Base-by-base conservation (phyloP, 352 stramenopile genomes). In the Phytophthora crassamura region DNA sequence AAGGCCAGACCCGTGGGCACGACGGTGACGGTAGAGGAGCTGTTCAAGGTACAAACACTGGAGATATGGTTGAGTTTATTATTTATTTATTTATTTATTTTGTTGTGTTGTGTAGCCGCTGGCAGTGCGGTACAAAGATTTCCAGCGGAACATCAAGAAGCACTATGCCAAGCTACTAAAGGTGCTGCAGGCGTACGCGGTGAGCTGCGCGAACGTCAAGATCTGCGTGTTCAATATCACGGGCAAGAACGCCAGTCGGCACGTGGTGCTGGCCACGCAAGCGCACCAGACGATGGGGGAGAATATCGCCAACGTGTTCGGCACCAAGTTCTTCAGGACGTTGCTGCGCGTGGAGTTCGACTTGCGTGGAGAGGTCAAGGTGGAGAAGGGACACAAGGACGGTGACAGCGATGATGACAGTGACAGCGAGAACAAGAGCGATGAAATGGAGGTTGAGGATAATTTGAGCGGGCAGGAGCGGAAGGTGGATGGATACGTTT, bases 141-240 rank as follows among this genome's bases (percentile, higher is more conserved):
- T 99, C 58, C 72, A 89, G 15, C 86, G 89, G n/a, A 91, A 96
- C 68, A 95, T 97, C 35, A 98, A 98, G 71, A 89, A 83, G 30
- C 95, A 99, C 61, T 98, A 97, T 56, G 74, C 80, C 16, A 98
- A 96, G 53, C 68, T 98, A 53, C 80, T 99, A 8, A 89, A 88
- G 28, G 69, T 98, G 16, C 77, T 99, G 60, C 95, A 99, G 39
- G 77, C 74, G 2, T 91, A 90, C 50, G 81, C 81, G 30, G 65
- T 91, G 49, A 90, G 78, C 64, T 82, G 73, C 33, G 62, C 59
- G 5, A 84, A 88, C 38, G 76, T 89, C 20, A 82, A 86, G 52
- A 72, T 91, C 35, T 83, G 66, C 12, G 77, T 86, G 18, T 76
- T 75, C n/a, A 90, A 91, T 57, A 48, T 72, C 14, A 79, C 60